These are phyloP conservation scores for Gossypium schwendimanii DNA, from an alignment of 441 rosid species.

Conservation along the genomic window DNA sequence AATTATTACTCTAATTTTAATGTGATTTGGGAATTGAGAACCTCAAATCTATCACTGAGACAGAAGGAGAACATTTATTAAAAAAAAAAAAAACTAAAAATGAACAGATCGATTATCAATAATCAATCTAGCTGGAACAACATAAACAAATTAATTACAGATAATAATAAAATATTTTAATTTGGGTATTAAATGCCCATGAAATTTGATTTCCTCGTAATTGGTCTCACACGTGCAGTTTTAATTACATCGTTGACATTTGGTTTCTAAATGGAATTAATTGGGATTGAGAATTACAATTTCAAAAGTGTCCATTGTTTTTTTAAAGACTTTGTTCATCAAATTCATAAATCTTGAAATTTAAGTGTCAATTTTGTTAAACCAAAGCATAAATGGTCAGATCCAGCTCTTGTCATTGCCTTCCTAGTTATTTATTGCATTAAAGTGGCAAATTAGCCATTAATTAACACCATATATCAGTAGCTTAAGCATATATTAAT, in stretches of 20 bases:
- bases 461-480: neutral
- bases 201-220: conserved; percentile 7
- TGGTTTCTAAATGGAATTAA: conserved; percentile 17
- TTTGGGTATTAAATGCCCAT: neutral
- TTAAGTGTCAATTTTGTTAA: neutral
- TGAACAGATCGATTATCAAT: conserved; percentile 6
- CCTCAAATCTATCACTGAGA: conserved; percentile 18
- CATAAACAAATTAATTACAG: neutral
- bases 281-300: conserved; percentile 22
- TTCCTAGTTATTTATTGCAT: neutral
- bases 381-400: neutral
- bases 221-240: conserved; percentile 27
- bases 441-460: neutral
- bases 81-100: neutral
- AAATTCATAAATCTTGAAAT: neutral
- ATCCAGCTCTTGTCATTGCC: neutral
- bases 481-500: neutral
- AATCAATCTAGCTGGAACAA: neutral
- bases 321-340: neutral
- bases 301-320: neutral
- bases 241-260: conserved; percentile 28
- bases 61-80: no score
- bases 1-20: neutral
- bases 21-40: conserved; percentile 21
- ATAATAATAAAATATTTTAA: neutral